Base-by-base conservation (phyloP, 805 yeast species). In the Starmerella bombi region DNA sequence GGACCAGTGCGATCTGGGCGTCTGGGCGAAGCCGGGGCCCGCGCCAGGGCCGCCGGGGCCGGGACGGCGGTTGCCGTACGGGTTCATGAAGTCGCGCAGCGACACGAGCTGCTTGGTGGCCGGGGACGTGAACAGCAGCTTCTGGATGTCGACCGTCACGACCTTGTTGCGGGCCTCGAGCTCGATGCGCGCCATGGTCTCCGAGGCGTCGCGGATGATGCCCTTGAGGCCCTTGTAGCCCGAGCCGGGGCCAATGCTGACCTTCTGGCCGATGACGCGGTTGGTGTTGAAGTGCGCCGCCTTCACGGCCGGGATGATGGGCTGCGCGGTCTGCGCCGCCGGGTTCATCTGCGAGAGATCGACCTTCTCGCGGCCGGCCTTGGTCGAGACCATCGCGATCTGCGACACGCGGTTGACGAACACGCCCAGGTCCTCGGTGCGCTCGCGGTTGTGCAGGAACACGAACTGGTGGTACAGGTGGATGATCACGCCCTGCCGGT, bases 211-310 rank as follows among this genome's bases (percentile, higher is more conserved):
- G 50, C 81, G 80, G 32, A 91, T 83, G 49, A 83, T 80, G 58
- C 98, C 98, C 64, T 79, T 77, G 51, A 84, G 75, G 34, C 98
- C 97, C 63, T 91, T 91, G 60, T 88, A 84, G 36, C 74, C 75
- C 23, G 93, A 91, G n/a, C 95, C 84, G 55, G 80, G 77, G 29
- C 82, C 74, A 36, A 91, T 80, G 49, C 84, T 74, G 18, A 91
- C 95, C 43, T 80, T 79, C 56, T 83, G 84, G 51, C 83, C 80
- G 28, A 91, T 56, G 22, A 93, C 74, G 36, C 52, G 46, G 8
- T 55, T 46, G 3, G 53, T 42, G 40, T 53, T 53, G 41, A 51
- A 39, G 39, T 41, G 45, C 10, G 46, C 49, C 22, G 38, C 46
- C 40, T 40, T 41, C 20, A 50, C 47, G 10, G 49, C 40, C 7